phyloP scores from a whole-genome alignment of 495 filamentous ascomycete genomes.

The Usnea hakonensis region DNA sequence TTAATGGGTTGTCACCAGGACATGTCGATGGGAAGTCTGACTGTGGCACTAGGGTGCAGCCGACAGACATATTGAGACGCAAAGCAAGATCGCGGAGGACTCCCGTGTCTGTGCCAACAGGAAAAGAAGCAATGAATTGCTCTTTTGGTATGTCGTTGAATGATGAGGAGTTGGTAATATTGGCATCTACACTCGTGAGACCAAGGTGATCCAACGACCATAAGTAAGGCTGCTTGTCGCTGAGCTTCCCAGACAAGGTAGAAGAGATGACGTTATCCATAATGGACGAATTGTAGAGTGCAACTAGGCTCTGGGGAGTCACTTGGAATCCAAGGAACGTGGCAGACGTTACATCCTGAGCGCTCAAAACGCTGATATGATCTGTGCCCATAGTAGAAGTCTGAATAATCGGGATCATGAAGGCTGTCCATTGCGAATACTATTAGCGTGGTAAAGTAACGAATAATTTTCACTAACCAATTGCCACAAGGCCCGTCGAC shows the following conservation, averaged over 20 bases:
- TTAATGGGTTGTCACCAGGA: not conserved
- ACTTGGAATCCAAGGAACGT: not conserved
- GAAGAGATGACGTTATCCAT: constrained; percentile 15
- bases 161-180: not conserved
- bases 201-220: constrained; percentile 21
- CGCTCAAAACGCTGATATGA: not conserved
- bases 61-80: constrained; percentile 24
- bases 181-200: not conserved
- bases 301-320: not conserved
- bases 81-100: constrained; percentile 21
- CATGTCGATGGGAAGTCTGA: constrained; percentile 3
- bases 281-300: not conserved
- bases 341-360: not conserved
- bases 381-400: not conserved
- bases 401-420: not conserved
- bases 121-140: not conserved
- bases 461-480: not conserved
- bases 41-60: not conserved
- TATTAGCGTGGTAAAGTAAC: not conserved
- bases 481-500: not conserved
- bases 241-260: constrained; percentile 22
- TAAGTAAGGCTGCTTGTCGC: constrained; percentile 15
- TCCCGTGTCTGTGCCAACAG: constrained; percentile 6
- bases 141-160: not conserved
- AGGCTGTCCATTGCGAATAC: not conserved